Conservation (phyloP, 2,329 filamentous ascomycete genomes). For the Colletotrichum godetiae region DNA sequence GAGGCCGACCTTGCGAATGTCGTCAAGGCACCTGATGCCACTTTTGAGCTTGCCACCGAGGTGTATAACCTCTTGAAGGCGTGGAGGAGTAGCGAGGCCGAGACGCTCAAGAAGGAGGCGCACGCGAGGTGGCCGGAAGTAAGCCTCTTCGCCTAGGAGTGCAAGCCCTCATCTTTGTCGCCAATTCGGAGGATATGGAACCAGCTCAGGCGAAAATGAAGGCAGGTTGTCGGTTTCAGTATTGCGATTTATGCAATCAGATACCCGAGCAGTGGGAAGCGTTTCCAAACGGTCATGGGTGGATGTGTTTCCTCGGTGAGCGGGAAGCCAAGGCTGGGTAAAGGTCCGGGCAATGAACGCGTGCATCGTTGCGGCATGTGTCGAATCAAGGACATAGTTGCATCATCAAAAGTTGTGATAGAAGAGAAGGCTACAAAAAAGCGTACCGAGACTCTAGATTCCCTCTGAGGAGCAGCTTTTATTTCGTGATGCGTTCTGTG, state of each 20-base stretch:
- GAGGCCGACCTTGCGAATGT: constrained; percentile 74
- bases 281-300: neutral
- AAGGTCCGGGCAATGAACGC: neutral
- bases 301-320: neutral
- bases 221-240: neutral
- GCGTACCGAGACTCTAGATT: constrained; percentile 28
- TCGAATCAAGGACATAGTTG: constrained; percentile 21
- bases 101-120: constrained; percentile 60
- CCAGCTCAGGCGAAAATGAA: neutral
- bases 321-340: constrained; percentile 11
- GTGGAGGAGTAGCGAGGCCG: constrained; percentile 62
- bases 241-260: neutral
- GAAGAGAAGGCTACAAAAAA: constrained; percentile 30
- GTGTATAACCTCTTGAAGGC: constrained; percentile 54
- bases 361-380: constrained; percentile 5
- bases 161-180: neutral
- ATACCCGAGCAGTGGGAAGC: constrained; percentile 4
- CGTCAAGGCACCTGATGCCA: constrained; percentile 61
- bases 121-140: constrained; percentile 62
- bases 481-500: neutral
- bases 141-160: constrained; percentile 53
- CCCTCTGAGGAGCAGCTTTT: neutral
- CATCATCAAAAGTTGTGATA: constrained; percentile 34
- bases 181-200: neutral
- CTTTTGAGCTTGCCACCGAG: constrained; percentile 66